Evolutionary conservation across 495 filamentous ascomycete species (phyloP), one percentile per base, ranked within the genome.

Genomic region (Penicillium malachiteum): DNA sequence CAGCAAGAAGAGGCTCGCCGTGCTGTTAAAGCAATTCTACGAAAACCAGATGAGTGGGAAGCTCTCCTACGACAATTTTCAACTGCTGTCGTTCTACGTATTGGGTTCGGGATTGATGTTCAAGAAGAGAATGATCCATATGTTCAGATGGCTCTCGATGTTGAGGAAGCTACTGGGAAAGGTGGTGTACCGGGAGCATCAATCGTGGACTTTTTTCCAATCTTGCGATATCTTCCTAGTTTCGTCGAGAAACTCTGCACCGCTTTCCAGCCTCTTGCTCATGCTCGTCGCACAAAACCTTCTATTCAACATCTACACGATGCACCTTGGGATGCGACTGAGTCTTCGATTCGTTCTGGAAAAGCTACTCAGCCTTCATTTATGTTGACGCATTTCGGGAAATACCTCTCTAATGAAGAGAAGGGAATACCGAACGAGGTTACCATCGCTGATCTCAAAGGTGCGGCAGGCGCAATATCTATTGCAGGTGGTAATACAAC

Each of bases 401-500:
- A 30, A 18, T 62, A 62, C 48, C 54, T 58, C 33, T 47, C 31
- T 9, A 67, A 67, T 42, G 55, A 61, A 18, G 55, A 65, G 5
- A 37, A 56, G 0, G 67, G 64, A 1, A 21, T 60, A 0, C 57
- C 67, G 0, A 74, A 77, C 32, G 64, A 75, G 10, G 71, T 72
- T 12, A 69, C 60, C 1, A 59, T 80, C 8, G 66, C 75, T 21
- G 75, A 81, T 49, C 73, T 80, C 34, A 77, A 79, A 54, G 78
- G 79, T 14, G 74, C 76, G 17, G 71, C 76, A 0, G 78, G 74
- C 0, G 77, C 76, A 1, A 73, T 81, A 52, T 71, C 74, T 52
- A 80, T 80, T 44, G 78, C 77, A 1, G 78, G 79, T 8, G 74
- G 73, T 37, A 77, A 80, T 50, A 81, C 79, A 6, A 75, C 72